Conservation (phyloP, 2,329 filamentous ascomycete species). For the Ceratocystis cubensis region DNA sequence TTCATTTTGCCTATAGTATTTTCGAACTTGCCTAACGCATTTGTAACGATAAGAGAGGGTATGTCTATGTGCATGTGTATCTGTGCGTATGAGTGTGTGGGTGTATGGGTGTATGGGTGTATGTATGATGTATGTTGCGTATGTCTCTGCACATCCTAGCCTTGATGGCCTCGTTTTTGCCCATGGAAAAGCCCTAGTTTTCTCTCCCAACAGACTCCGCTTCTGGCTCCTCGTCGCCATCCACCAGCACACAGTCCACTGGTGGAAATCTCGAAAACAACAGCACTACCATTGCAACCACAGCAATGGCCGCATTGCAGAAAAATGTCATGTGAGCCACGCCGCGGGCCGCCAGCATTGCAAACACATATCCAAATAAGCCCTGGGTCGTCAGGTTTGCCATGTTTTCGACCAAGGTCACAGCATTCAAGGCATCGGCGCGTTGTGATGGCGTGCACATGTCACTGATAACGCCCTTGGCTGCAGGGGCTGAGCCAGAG, state of each 20-base stretch:
- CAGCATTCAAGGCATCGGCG: slow-evolving; percentile 54
- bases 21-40: no score
- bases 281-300: slow-evolving; percentile 15
- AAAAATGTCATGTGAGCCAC: slow-evolving; percentile 52
- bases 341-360: slow-evolving; percentile 47
- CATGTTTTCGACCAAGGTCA: slow-evolving; percentile 58
- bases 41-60: no score
- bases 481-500: slow-evolving; percentile 55
- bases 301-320: slow-evolving; percentile 42
- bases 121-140: background rate
- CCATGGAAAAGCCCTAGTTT: background rate
- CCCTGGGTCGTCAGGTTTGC: slow-evolving; percentile 51
- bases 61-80: no score
- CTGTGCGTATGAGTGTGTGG: no score
- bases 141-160: background rate
- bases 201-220: background rate
- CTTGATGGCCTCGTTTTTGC: background rate
- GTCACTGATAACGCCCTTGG: slow-evolving; percentile 60
- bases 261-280: slow-evolving; percentile 17
- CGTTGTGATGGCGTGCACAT: slow-evolving; percentile 52
- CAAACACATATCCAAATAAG: slow-evolving; percentile 55
- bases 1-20: no score
- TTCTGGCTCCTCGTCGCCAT: slow-evolving; percentile 9
- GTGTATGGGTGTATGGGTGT: no score
- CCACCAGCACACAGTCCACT: slow-evolving; percentile 11